A percentile compares a stretch with the other conserved stretches of the same genome.
Evolutionary conservation across 495 filamentous ascomycete genomes (phyloP).

Genomic region (Trichoderma asperelloides): DNA sequence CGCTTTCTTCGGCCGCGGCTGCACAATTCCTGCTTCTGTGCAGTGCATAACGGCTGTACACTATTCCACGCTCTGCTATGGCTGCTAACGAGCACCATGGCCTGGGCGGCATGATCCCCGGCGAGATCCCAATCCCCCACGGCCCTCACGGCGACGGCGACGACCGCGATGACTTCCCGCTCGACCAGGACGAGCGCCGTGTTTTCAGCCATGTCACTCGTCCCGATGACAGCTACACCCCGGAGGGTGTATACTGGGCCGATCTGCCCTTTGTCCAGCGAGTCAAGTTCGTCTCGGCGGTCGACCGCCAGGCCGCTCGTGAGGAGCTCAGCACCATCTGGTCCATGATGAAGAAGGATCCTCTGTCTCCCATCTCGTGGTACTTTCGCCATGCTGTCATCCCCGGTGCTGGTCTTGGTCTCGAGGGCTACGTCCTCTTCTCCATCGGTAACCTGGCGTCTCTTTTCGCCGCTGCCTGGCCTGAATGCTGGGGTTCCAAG

Average conservation of each 20-base stretch:
- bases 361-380: constrained; percentile 67
- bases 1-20: background rate
- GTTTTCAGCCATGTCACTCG: constrained; percentile 67
- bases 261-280: constrained; percentile 61
- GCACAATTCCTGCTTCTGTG: background rate
- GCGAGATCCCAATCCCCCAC: constrained; percentile 39
- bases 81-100: constrained; percentile 29
- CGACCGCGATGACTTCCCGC: constrained; percentile 32
- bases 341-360: constrained; percentile 70
- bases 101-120: constrained; percentile 20
- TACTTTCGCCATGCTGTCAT: constrained; percentile 84
- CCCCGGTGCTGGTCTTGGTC: constrained; percentile 75
- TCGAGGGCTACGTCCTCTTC: constrained; percentile 92
- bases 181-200: constrained; percentile 47
- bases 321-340: constrained; percentile 59
- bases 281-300: constrained; percentile 59
- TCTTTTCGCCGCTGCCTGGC: constrained; percentile 61
- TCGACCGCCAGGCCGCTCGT: constrained; percentile 55
- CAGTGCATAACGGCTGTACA: background rate
- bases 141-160: constrained; percentile 28
- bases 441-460: constrained; percentile 84
- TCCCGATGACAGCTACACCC: constrained; percentile 74
- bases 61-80: background rate
- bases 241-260: constrained; percentile 81
- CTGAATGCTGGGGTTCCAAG: constrained; percentile 57